These are phyloP conservation scores for Kodamaea arcana DNA, from an alignment of 1,139 yeast genomes.

Conservation along the genomic window DNA sequence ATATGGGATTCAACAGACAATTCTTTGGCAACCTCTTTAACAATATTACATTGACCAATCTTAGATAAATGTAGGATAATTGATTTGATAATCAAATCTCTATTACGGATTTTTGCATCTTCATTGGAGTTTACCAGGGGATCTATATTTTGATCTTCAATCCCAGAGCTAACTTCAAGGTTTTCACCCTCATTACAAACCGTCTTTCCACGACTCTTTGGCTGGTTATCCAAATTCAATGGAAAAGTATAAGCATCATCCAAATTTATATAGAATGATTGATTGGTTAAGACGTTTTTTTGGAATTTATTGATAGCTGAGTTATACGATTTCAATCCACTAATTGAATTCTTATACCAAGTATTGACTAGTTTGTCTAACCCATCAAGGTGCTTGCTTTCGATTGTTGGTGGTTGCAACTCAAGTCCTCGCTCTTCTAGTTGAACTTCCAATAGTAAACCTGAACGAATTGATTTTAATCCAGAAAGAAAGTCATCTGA, in stretches of 20 bases:
- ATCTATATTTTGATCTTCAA: background rate
- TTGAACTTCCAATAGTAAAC: conserved; percentile 18
- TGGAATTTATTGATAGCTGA: conserved; percentile 33
- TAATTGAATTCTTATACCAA: conserved; percentile 40
- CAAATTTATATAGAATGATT: conserved; percentile 29
- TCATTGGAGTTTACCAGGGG: conserved; percentile 6
- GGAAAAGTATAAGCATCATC: conserved; percentile 47
- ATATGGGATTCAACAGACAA: conserved; percentile 15
- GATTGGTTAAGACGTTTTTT: conserved; percentile 31
- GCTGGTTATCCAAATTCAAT: conserved; percentile 30
- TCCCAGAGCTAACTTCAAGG: background rate
- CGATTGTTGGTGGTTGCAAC: background rate
- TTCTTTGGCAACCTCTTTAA: conserved; percentile 29
- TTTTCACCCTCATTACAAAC: conserved; percentile 1
- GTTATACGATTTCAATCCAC: conserved; percentile 34
- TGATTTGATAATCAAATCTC: conserved; percentile 36
- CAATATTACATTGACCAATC: conserved; percentile 39
- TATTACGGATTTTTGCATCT: conserved; percentile 27
- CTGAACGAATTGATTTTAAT: conserved; percentile 26
- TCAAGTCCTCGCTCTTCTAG: conserved; percentile 7
- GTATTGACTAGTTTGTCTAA: conserved; percentile 11
- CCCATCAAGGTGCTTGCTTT: conserved; percentile 1
- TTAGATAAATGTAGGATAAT: conserved; percentile 40
- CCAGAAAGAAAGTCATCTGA: conserved; percentile 24
- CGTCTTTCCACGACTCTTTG: conserved; percentile 13